phyloP scores from a whole-genome alignment of 2,329 filamentous ascomycete species.

The Aspergillus proliferans region DNA sequence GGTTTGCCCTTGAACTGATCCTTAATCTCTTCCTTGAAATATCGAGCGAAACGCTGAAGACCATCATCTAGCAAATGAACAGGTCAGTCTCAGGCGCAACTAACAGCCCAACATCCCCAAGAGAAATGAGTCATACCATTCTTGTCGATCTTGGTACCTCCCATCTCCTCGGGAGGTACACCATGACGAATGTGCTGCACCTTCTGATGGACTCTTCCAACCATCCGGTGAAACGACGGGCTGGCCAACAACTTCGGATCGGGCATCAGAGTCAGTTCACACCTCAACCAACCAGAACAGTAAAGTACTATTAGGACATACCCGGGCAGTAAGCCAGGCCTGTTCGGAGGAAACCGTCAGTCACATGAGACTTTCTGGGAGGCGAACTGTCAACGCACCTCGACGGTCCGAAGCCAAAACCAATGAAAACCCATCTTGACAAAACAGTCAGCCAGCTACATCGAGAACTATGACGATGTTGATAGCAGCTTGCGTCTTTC shows the following conservation, averaged over 20 bases:
- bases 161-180: slow-evolving; percentile 37
- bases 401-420: slow-evolving; percentile 26
- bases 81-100: slow-evolving; percentile 4
- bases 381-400: slow-evolving; percentile 21
- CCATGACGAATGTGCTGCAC: slow-evolving; percentile 38
- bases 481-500: too few species aligned
- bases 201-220: slow-evolving; percentile 37
- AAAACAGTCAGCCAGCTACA: too few species aligned
- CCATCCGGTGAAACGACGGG: slow-evolving; percentile 39
- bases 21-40: slow-evolving; percentile 40
- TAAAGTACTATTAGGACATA: slow-evolving; percentile 16
- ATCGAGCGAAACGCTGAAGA: slow-evolving; percentile 27
- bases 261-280: slow-evolving; percentile 5
- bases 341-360: slow-evolving; percentile 14
- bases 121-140: slow-evolving; percentile 18
- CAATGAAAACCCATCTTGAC: slow-evolving; percentile 21
- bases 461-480: too few species aligned
- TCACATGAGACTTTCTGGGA: not conserved
- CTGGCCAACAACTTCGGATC: slow-evolving; percentile 35
- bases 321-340: slow-evolving; percentile 33
- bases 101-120: not conserved
- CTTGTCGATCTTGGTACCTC: slow-evolving; percentile 36
- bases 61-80: slow-evolving; percentile 15
- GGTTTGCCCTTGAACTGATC: slow-evolving; percentile 36
- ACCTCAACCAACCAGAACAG: not conserved